phyloP scores from a whole-genome alignment of 768 basidiomycete species.

The Termitomyces sp. region DNA sequence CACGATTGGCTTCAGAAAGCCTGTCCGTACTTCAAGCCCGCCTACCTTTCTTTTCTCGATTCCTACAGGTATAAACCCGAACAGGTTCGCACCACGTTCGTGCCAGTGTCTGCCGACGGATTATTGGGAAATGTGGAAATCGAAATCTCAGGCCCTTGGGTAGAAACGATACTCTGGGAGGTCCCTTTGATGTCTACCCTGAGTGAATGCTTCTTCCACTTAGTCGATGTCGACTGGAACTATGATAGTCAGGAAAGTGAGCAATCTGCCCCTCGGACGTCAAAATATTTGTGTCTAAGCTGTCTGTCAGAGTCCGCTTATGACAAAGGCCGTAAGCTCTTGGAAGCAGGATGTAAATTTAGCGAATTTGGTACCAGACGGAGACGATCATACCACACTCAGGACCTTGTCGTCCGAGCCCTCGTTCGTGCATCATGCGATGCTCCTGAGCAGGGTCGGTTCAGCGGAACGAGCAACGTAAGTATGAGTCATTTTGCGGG shows the following conservation, averaged over 20 bases:
- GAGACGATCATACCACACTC: constrained; percentile 64
- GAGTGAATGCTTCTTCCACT: constrained; percentile 83
- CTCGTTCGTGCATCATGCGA: constrained; percentile 63
- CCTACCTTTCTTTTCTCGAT: constrained; percentile 76
- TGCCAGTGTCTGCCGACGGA: constrained; percentile 46
- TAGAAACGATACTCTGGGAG: constrained; percentile 90
- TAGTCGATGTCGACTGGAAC: constrained; percentile 75
- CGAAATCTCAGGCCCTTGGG: constrained; percentile 67
- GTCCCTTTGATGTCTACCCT: constrained; percentile 92
- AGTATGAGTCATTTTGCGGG: constrained; percentile 12
- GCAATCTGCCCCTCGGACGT: constrained; percentile 5
- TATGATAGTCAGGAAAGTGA: constrained; percentile 78
- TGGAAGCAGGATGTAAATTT: constrained; percentile 61
- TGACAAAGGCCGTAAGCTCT: constrained; percentile 58
- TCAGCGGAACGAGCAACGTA: constrained; percentile 92
- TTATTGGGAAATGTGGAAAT: constrained; percentile 65
- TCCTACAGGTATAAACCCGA: constrained; percentile 67
- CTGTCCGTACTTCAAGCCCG: constrained; percentile 69
- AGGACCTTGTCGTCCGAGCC: constrained; percentile 70
- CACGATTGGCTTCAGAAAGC: constrained; percentile 53
- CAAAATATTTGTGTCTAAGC: background rate
- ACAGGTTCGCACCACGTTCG: constrained; percentile 63
- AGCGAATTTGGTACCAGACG: constrained; percentile 88
- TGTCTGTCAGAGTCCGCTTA: constrained; percentile 57
- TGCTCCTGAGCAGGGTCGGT: constrained; percentile 39